Percentiles rank a stretch among this genome's conserved stretches.
Evolutionary conservation across 495 filamentous ascomycete genomes (phyloP).

Genomic region (Podospora bellae-mahoneyi): DNA sequence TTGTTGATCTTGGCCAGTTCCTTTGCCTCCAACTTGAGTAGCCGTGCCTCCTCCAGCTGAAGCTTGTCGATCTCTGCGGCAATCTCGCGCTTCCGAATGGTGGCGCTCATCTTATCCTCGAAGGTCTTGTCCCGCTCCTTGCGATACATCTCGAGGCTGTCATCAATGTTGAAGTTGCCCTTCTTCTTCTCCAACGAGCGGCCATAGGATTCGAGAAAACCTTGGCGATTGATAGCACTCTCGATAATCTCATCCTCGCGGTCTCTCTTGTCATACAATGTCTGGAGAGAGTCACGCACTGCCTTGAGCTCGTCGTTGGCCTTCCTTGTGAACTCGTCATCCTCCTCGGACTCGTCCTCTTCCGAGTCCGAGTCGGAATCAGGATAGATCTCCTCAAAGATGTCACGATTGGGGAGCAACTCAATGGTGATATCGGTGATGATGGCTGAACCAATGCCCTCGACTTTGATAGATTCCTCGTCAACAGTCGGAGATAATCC

Average conservation of each 20-base stretch:
- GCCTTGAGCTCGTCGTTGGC: conserved; percentile 27
- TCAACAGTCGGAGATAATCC: conserved; percentile 64
- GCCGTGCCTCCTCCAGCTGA: conserved; percentile 32
- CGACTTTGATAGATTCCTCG: conserved; percentile 66
- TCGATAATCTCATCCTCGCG: conserved; percentile 33
- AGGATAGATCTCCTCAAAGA: conserved; percentile 56
- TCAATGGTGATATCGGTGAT: conserved; percentile 67
- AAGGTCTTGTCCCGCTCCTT: conserved; percentile 49
- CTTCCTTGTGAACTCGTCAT: conserved; percentile 30
- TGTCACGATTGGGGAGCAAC: conserved; percentile 56
- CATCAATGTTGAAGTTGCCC: conserved; percentile 27
- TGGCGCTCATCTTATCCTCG: conserved; percentile 36
- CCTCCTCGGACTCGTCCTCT: conserved; percentile 32
- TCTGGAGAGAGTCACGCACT: conserved; percentile 28
- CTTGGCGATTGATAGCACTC: conserved; percentile 39
- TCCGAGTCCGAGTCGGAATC: conserved; percentile 44
- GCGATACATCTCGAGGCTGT: conserved; percentile 44
- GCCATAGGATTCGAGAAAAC: conserved; percentile 46
- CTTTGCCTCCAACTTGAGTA: conserved; percentile 30
- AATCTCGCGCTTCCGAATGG: conserved; percentile 32
- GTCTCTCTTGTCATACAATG: conserved; percentile 28
- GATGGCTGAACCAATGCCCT: conserved; percentile 58
- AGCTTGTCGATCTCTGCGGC: conserved; percentile 38
- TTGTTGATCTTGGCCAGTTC: conserved; percentile 32
- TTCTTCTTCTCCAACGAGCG: conserved; percentile 38